Conservation (phyloP, 805 yeast genomes). For the Starmerella potacharoeniae region DNA sequence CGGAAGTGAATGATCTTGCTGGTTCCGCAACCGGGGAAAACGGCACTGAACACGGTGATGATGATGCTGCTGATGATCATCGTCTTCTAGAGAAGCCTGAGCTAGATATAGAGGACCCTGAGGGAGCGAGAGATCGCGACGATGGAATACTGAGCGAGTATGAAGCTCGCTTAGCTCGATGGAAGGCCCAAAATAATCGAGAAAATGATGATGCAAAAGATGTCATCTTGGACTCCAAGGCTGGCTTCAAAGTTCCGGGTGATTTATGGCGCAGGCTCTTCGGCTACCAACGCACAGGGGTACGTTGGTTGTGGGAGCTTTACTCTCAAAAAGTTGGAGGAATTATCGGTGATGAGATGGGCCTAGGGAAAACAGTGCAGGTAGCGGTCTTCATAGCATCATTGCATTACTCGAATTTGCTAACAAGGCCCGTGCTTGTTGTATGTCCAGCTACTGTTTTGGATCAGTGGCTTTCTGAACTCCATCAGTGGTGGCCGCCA, state of each 20-base stretch:
- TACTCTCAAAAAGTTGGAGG: slow-evolving; percentile 86
- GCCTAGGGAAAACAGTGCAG: slow-evolving; percentile 90
- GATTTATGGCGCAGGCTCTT: slow-evolving; percentile 78
- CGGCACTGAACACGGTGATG: slow-evolving; percentile 9
- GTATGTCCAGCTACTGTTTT: slow-evolving; percentile 96
- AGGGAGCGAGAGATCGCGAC: slow-evolving; percentile 37
- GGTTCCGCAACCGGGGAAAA: slow-evolving; percentile 17
- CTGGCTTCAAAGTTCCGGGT: slow-evolving; percentile 67
- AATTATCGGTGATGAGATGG: slow-evolving; percentile 97
- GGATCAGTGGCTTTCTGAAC: slow-evolving; percentile 94
- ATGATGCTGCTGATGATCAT: slow-evolving; percentile 22
- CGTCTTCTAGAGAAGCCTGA: slow-evolving; percentile 12
- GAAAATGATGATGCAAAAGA: slow-evolving; percentile 15
- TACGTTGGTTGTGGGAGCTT: slow-evolving; percentile 96
- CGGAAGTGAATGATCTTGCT: slow-evolving; percentile 22
- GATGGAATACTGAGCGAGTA: slow-evolving; percentile 72
- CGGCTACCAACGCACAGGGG: slow-evolving; percentile 91
- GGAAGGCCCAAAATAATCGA: slow-evolving; percentile 38
- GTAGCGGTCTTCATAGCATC: slow-evolving; percentile 86
- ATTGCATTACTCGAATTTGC: slow-evolving; percentile 63
- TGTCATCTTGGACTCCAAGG: slow-evolving; percentile 40
- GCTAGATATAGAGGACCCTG: slow-evolving; percentile 21
- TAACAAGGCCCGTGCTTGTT: slow-evolving; percentile 67
- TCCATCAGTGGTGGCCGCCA: slow-evolving; percentile 98
- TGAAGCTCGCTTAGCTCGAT: slow-evolving; percentile 29